Evolutionary conservation across 2,329 filamentous ascomycete genomes (phyloP).

Genomic region (Aspergillus neotritici): DNA sequence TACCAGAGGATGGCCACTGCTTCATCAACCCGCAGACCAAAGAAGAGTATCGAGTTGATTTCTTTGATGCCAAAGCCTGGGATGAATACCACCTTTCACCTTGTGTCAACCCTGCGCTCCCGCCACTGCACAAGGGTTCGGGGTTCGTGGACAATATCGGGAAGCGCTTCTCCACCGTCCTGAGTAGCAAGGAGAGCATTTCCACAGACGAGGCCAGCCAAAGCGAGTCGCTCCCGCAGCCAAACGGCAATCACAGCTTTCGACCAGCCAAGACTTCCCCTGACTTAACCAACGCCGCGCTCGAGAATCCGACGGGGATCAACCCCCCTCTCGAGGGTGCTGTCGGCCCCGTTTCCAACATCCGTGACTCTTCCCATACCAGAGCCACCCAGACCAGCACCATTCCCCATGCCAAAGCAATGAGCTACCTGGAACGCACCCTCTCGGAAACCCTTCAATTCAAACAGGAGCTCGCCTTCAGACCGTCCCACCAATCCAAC

Average conservation of each 20-base stretch:
- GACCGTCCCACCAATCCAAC: slow-evolving; percentile 51
- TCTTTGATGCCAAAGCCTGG: slow-evolving; percentile 76
- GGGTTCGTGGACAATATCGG: slow-evolving; percentile 30
- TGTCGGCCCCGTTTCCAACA: slow-evolving; percentile 21
- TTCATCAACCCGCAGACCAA: slow-evolving; percentile 79
- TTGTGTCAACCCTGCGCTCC: slow-evolving; percentile 64
- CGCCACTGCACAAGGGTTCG: slow-evolving; percentile 41
- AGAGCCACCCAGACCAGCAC: slow-evolving; percentile 36
- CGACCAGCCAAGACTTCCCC: not conserved
- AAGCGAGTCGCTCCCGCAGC: slow-evolving; percentile 9
- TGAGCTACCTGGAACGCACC: slow-evolving; percentile 68
- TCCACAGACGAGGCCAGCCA: slow-evolving; percentile 13
- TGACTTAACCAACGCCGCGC: not conserved
- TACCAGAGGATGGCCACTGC: slow-evolving; percentile 81
- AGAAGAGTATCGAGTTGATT: slow-evolving; percentile 75
- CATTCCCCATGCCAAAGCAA: slow-evolving; percentile 50
- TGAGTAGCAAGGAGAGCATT: slow-evolving; percentile 18
- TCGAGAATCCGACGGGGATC: not conserved
- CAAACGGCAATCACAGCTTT: too few species aligned
- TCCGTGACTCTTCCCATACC: slow-evolving; percentile 18
- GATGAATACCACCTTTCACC: slow-evolving; percentile 71
- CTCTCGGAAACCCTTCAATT: slow-evolving; percentile 67
- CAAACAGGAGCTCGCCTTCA: slow-evolving; percentile 66
- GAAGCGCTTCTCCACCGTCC: slow-evolving; percentile 34
- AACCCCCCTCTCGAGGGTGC: slow-evolving; percentile 21